Evolutionary conservation across 2,329 filamentous ascomycete genomes (phyloP), one percentile per base, ranked within the genome.

Genomic region (Diaporthe sp.): DNA sequence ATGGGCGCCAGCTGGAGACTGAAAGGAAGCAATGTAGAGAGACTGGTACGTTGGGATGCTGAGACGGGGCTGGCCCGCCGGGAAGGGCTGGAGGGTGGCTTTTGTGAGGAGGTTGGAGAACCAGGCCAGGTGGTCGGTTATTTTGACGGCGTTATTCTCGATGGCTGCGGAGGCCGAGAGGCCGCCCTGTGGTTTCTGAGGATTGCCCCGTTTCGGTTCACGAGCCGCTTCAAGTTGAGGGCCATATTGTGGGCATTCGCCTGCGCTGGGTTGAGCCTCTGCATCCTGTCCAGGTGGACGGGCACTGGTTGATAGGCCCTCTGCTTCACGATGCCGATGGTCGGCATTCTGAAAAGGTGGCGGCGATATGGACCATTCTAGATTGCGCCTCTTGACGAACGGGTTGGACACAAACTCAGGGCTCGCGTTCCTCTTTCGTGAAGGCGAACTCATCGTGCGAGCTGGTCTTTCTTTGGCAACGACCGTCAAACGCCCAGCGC

Each of bases 331-430:
- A 73, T 53, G 56, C 76, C 63, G n/a, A 77, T 77, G 30, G 79
- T 71, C 19, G 86, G 77, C 8, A 80, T 83, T 35, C 10, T 65
- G 73, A 4, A 75, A 37, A 10, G 73, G 71, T 19, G 73, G 73
- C 58, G 73, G 69, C 9, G 72, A 75, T 58, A 73, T 58, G 19
- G 71, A 66, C 86, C 86, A 88, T 77, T 83, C 76, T 8, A 87
- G 80, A 74, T 88, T 88, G 30, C 81, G 80, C 75, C 83, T 86
- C 78, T 88, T 88, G 75, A 87, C 83, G 74, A 86, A 85, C 0
- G 86, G 85, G 68, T 87, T 88, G 3, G 82, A 75, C 12, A 87
- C 83, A 68, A 87, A 77, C 30, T 78, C 76, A 2, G 82, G 81
- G 71, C 81, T 82, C 44, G 56, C 39, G n/a, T 39, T 66, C 37